Evolutionary conservation across 768 basidiomycete genomes (phyloP), one percentile per base, ranked within the genome.

Genomic region (Suillus brevipes): DNA sequence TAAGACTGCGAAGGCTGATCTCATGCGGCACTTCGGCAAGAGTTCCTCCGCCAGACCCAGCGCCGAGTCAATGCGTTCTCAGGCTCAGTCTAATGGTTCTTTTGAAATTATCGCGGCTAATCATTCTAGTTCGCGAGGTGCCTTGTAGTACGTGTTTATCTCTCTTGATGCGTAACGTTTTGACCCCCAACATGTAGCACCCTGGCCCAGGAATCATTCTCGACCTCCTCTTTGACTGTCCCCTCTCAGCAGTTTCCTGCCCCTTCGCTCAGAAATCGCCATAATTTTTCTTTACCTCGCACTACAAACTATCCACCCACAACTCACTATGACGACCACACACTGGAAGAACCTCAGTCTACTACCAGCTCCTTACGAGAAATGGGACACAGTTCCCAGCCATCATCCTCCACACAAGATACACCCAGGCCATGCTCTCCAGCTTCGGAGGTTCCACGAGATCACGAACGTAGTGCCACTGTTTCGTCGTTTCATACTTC

Each of bases 191-290:
- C 38, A 43, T 64, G 16, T 56, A 90, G 89, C 70, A 80, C 84
- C 13, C 81, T 87, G 43, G 83, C 88, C 40, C 87, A 87, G 66
- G 85, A 88, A 69, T 85, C 85, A 68, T 74, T 84, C 71, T 88
- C 90, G 8, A 80, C 85, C 16, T 79, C 83, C 3, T 86, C 87
- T 40, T 73, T 87, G 63, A 77, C 80, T 36, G 74, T 76, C n/a
- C 61, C 73, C 23, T 56, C 75, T 71, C 68, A 74, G 12, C 58
- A 71, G 6, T 64, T 69, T 47, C n/a, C 66, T 31, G 25, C 64
- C 28, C 63, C 67, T 40, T 47, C 65, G 2, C 68, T 70, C n/a
- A 61, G 66, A 18, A 65, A 79, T 57, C 81, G 80, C 36, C 79
- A 79, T 67, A 84, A 81, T 68, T 75, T 85, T 66, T 79, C 82